Base-by-base conservation (phyloP, 768 basidiomycete genomes). In the Trametes meyenii region DNA sequence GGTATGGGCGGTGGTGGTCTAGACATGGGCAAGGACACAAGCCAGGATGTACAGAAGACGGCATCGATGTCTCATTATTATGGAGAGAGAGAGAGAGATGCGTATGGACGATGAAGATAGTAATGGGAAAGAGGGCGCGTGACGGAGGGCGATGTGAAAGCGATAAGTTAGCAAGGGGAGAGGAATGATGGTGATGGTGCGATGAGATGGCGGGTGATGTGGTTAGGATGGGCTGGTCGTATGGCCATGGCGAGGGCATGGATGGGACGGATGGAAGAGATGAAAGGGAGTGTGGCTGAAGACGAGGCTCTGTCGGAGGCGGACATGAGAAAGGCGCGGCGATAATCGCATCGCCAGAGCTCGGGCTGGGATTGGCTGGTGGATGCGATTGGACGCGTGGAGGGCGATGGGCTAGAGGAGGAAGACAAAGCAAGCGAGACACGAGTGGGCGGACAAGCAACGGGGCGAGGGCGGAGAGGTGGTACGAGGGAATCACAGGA, bases 201-300 rank as follows among this genome's bases (percentile, higher is more conserved):
- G 60, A 61, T 61, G 60, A 16, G 53, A 55, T 61, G 60, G 49
- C 38, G 46, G 56, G 14, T 50, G 49, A 58, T 58, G 56, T 39
- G 21, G 33, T 50, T 38, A 3, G 23, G 55, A 19, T 17, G 46
- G 29, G 29, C 0, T 21, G 46, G 39, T 44, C 6, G 57, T 50
- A 44, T 61, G 60, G 42, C 3, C 40, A 33, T 33, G 1, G 21
- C 17, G 26, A 42, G n/a, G 24, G 54, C n/a, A 44, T 55, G 54
- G 60, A 61, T 12, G 52, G 35, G 26, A 61, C 35, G 54, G 60
- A 61, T 50, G 52, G 60, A 54, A 55, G 8, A 50, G 61, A 57
- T 50, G 49, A 14, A 24, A 36, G 49, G 26, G n/a, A 38, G 14
- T 11, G 42, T 38, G 33, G 29, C 12, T 23, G 53, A n/a, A 23